A percentile compares a stretch with the other conserved stretches of the same genome.
Evolutionary conservation across 768 basidiomycete species (phyloP).

Genomic region (Lactarius trivialis): DNA sequence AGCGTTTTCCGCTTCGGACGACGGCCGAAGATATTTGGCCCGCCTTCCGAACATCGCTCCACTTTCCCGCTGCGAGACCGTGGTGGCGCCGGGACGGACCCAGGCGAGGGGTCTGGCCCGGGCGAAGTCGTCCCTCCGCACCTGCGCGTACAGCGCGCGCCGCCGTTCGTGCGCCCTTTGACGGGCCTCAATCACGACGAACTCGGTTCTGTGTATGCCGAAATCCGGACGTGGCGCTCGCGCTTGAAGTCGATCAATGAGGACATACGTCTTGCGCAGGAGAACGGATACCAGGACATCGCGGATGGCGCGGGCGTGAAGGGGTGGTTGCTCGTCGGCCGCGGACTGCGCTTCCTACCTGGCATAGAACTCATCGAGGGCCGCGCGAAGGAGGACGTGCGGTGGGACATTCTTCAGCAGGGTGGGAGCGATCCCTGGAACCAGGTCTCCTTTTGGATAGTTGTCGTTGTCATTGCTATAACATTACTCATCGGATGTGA

Average conservation of each 20-base stretch:
- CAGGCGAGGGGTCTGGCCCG: slow-evolving; percentile 25
- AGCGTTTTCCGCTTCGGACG: slow-evolving; percentile 20
- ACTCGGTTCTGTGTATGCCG: slow-evolving; percentile 57
- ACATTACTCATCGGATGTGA: slow-evolving; percentile 55
- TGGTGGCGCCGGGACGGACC: slow-evolving; percentile 25
- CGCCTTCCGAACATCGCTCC: slow-evolving; percentile 40
- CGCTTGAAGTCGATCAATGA: slow-evolving; percentile 64
- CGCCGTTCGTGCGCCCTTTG: slow-evolving; percentile 70
- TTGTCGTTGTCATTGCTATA: slow-evolving; percentile 43
- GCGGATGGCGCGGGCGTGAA: slow-evolving; percentile 62
- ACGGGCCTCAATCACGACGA: slow-evolving; percentile 63
- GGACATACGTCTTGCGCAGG: slow-evolving; percentile 65
- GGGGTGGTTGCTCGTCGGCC: slow-evolving; percentile 74
- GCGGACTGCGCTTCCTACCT: slow-evolving; percentile 56
- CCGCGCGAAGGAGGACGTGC: slow-evolving; percentile 73
- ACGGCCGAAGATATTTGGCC: slow-evolving; percentile 23
- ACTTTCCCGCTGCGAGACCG: slow-evolving; percentile 54
- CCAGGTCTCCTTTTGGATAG: slow-evolving; percentile 48
- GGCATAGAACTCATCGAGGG: slow-evolving; percentile 69
- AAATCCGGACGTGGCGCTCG: slow-evolving; percentile 66
- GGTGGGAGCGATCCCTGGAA: slow-evolving; percentile 43
- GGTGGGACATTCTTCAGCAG: slow-evolving; percentile 69
- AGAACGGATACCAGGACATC: slow-evolving; percentile 61
- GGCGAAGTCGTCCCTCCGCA: slow-evolving; percentile 52
- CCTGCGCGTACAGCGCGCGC: slow-evolving; percentile 57